phyloP scores from a whole-genome alignment of 768 basidiomycete genomes.

The Mycena leptocephala region DNA sequence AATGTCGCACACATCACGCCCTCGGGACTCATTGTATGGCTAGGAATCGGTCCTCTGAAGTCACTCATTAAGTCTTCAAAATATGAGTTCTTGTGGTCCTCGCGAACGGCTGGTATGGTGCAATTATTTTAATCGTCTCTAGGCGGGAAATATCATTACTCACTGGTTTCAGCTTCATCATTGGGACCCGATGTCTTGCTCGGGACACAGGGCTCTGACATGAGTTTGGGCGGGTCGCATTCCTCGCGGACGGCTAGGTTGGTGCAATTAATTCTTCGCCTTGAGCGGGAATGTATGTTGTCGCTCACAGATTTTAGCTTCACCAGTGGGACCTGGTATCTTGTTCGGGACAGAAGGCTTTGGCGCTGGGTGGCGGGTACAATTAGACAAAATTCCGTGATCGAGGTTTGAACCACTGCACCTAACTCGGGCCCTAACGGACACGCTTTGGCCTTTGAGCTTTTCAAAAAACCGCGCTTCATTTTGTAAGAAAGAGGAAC shows the following conservation, averaged over 20 bases:
- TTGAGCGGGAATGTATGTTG: not conserved
- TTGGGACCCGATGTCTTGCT: too few species aligned
- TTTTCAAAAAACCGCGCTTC: slow-evolving; percentile 45
- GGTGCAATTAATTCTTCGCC: too few species aligned
- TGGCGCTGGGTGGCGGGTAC: not conserved
- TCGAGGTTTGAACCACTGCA: not conserved
- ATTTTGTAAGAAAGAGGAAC: slow-evolving; percentile 35
- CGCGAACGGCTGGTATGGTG: not conserved
- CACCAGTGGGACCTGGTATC: not conserved
- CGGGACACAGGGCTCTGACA: too few species aligned
- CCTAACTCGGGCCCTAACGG: not conserved
- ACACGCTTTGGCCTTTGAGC: slow-evolving; percentile 32
- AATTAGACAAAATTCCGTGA: not conserved
- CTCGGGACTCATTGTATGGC: not conserved
- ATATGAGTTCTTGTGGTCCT: too few species aligned
- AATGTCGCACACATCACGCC: not conserved
- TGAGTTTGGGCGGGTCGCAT: too few species aligned
- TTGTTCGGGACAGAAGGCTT: not conserved
- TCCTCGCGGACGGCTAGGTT: too few species aligned
- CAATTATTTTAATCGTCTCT: not conserved
- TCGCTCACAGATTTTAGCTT: not conserved
- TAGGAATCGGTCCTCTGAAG: not conserved
- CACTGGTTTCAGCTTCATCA: too few species aligned
- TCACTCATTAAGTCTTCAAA: too few species aligned
- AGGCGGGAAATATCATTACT: too few species aligned